A percentile compares a stretch with the other conserved stretches of the same genome.
Conservation (phyloP, 1,139 yeast species). For the Protomyces inundatus region DNA sequence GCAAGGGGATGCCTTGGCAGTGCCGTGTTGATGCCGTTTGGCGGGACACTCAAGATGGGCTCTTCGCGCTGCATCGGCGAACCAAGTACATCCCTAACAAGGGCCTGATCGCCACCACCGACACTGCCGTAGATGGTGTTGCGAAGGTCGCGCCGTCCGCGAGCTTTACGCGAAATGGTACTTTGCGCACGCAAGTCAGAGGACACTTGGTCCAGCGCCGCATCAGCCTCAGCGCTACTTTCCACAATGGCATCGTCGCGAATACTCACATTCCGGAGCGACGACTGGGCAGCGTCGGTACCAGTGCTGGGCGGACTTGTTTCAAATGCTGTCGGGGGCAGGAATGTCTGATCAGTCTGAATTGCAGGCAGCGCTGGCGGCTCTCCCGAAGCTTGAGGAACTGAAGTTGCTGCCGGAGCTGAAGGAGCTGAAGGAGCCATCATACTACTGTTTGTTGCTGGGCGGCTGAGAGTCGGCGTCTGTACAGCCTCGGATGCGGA, state of each 20-base stretch:
- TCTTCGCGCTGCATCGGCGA: conserved; percentile 10
- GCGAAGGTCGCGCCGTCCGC: conserved; percentile 23
- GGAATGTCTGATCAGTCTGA: neutral
- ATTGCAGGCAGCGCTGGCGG: neutral
- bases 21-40: neutral
- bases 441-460: too few relatives aligned
- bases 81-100: conserved; percentile 18
- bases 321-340: neutral
- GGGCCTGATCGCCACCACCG: neutral
- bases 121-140: conserved; percentile 6
- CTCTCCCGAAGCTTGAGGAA: neutral
- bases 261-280: conserved; percentile 12
- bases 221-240: conserved; percentile 8
- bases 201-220: conserved; percentile 33
- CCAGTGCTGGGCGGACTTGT: neutral
- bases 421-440: too few relatives aligned
- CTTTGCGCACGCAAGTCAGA: conserved; percentile 22
- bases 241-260: conserved; percentile 1
- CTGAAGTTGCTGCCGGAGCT: neutral
- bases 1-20: neutral
- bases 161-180: conserved; percentile 13
- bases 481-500: too few relatives aligned
- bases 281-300: neutral
- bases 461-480: too few relatives aligned
- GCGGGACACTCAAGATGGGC: neutral